Evolutionary conservation across 2,329 filamentous ascomycete species (phyloP).

Genomic region (Conoideocrella luteorostrata): DNA sequence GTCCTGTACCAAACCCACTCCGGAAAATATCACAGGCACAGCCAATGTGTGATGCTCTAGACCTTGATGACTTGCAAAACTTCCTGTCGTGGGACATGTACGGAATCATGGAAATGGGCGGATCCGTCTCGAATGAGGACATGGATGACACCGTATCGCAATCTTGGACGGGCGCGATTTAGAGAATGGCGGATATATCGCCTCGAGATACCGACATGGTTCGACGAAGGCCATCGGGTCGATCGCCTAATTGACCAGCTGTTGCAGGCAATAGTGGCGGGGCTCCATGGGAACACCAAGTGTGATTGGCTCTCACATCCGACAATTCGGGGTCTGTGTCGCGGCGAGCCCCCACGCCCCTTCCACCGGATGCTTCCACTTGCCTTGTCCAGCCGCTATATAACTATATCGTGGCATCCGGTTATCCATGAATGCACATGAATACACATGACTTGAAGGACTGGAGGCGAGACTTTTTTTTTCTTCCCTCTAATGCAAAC

Average conservation of each 20-base stretch:
- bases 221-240: not conserved
- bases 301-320: not conserved
- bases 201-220: not conserved
- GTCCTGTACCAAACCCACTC: constrained; percentile 23
- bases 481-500: no score
- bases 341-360: not conserved
- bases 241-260: not conserved
- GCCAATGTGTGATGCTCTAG: constrained; percentile 28
- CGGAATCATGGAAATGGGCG: constrained; percentile 34
- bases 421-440: no score
- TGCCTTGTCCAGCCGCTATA: no score
- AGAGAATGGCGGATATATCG: not conserved
- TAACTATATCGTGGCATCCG: no score
- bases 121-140: constrained; percentile 27
- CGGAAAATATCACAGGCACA: constrained; percentile 15
- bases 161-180: constrained; percentile 20
- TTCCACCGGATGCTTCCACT: no score
- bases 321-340: not conserved
- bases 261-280: not conserved
- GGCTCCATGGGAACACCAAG: no score
- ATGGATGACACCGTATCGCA: constrained; percentile 27
- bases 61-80: constrained; percentile 32
- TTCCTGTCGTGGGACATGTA: constrained; percentile 35
- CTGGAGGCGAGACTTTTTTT: no score
- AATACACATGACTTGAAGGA: no score